Conservation (phyloP, 202 grass and related monocot species). For the Cymbopogon flexuosus region DNA sequence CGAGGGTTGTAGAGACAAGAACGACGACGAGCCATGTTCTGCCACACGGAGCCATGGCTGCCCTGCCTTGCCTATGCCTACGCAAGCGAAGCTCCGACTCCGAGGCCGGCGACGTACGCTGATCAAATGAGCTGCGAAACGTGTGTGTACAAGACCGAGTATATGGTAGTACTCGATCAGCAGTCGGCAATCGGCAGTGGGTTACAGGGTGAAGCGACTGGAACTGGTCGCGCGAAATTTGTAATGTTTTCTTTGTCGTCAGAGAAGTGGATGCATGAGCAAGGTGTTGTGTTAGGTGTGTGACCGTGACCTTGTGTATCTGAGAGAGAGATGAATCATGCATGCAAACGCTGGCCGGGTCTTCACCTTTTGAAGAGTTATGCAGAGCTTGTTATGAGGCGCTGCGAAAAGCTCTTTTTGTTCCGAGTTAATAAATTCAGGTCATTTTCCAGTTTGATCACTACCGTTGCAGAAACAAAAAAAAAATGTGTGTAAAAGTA, state of each 20-base stretch:
- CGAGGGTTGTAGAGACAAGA: conserved; percentile 6
- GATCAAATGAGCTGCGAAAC: not conserved
- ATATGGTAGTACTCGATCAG: too few species aligned
- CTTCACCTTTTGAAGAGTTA: not conserved
- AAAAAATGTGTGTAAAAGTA: not conserved
- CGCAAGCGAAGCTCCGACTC: not conserved
- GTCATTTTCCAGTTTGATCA: not conserved
- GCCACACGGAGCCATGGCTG: conserved; percentile 14
- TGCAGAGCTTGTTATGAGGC: not conserved
- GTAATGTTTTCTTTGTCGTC: not conserved
- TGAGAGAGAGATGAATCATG: not conserved
- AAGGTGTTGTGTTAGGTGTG: not conserved
- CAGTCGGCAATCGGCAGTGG: too few species aligned
- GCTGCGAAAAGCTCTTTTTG: not conserved
- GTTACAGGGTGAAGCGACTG: too few species aligned
- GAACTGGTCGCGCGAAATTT: too few species aligned
- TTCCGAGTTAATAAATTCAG: too few species aligned
- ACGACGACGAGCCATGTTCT: not conserved
- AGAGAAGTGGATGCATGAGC: conserved; percentile 15
- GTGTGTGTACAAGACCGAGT: too few species aligned
- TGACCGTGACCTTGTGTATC: not conserved
- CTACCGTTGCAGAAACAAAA: not conserved
- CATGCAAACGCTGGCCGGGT: not conserved
- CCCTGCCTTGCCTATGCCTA: not conserved
- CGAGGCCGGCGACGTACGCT: not conserved